These are phyloP conservation scores for Claviceps fusiformis DNA, from an alignment of 2,329 filamentous ascomycete genomes.

Conservation along the genomic window DNA sequence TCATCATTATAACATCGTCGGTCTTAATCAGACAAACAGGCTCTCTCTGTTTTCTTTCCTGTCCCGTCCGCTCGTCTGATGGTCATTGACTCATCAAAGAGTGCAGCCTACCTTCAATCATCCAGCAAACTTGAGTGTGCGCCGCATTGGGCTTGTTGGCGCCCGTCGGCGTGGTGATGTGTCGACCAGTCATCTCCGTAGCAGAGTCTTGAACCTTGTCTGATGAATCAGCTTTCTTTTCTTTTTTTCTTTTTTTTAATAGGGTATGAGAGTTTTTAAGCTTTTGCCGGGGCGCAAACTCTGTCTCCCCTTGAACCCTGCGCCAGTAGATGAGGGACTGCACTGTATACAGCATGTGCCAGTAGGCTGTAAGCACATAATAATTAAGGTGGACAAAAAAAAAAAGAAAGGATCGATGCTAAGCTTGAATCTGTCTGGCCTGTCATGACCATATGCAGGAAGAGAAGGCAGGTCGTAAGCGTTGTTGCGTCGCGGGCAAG, in stretches of 20 bases:
- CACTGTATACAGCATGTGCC: background rate
- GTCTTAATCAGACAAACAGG: too few species aligned
- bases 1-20: too few species aligned
- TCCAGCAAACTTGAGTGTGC: background rate
- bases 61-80: too few species aligned
- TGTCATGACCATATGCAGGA: background rate
- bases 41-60: too few species aligned
- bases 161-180: too few species aligned
- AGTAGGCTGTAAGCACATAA: too few species aligned
- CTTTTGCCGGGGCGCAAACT: background rate
- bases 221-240: background rate
- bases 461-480: background rate
- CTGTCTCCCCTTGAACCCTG: background rate
- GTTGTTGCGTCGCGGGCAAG: too few species aligned
- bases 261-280: background rate
- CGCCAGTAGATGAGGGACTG: background rate
- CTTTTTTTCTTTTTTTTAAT: too few species aligned
- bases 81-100: too few species aligned
- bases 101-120: too few species aligned
- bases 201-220: background rate
- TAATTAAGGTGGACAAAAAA: slow-evolving; percentile 2
- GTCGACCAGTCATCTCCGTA: background rate
- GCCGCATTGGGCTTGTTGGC: too few species aligned
- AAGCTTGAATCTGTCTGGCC: slow-evolving; percentile 9
- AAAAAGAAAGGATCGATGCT: slow-evolving; percentile 6